Evolutionary conservation across 2,329 filamentous ascomycete species (phyloP).

Genomic region (Claviceps citrina): DNA sequence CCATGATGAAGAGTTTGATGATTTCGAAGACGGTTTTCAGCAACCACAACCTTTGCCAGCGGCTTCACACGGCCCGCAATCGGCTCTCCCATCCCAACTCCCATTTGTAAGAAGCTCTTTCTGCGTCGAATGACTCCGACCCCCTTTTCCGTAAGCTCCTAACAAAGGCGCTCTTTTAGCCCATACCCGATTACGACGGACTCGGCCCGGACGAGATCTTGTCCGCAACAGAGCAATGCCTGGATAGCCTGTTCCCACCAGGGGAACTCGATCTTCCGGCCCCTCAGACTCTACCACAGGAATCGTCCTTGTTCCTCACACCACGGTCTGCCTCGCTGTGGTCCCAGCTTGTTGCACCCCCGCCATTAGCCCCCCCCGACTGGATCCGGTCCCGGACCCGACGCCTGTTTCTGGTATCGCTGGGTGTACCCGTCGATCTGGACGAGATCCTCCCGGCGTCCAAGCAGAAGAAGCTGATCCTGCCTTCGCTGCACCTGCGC

Average conservation of each 20-base stretch:
- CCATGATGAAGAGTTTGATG: slow-evolving; percentile 43
- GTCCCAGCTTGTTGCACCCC: slow-evolving; percentile 90
- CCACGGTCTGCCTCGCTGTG: slow-evolving; percentile 80
- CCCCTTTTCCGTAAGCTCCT: slow-evolving; percentile 3
- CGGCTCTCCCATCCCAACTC: slow-evolving; percentile 23
- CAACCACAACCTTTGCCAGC: slow-evolving; percentile 23
- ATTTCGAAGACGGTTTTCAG: slow-evolving; percentile 61
- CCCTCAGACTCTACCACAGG: slow-evolving; percentile 35
- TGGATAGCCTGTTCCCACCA: slow-evolving; percentile 50
- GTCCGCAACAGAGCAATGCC: slow-evolving; percentile 47
- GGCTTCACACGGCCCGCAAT: slow-evolving; percentile 17
- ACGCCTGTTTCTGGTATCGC: slow-evolving; percentile 83
- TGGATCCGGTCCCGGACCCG: slow-evolving; percentile 95
- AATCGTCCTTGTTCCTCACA: slow-evolving; percentile 60
- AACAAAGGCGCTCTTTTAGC: slow-evolving; percentile 25
- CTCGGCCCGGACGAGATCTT: slow-evolving; percentile 46
- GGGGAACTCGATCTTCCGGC: slow-evolving; percentile 36
- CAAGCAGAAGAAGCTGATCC: slow-evolving; percentile 92
- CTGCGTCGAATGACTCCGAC: not conserved
- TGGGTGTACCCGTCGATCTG: slow-evolving; percentile 89
- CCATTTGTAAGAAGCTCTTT: slow-evolving; percentile 26
- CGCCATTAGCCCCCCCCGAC: slow-evolving; percentile 85
- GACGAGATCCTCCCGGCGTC: slow-evolving; percentile 94
- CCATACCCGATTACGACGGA: slow-evolving; percentile 52
- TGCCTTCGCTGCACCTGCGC: slow-evolving; percentile 71